phyloP scores from a whole-genome alignment of 1,284 basidiomycete species.

The Serendipita sp. region DNA sequence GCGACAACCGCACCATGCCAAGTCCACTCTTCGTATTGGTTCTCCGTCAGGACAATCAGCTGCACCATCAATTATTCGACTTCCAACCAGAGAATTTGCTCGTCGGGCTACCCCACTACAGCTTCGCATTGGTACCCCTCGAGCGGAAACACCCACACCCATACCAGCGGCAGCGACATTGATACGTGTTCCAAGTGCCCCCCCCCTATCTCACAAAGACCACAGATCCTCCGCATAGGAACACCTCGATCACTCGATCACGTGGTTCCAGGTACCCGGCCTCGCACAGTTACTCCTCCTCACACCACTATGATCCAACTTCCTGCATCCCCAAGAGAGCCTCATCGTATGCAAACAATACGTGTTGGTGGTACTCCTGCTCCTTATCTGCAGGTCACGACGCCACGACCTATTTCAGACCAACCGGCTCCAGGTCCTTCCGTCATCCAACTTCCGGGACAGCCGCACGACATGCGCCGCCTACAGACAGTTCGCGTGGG shows the following conservation, averaged over 20 bases:
- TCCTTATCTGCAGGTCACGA: not conserved
- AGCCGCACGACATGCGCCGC: not conserved
- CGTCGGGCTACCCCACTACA: not conserved
- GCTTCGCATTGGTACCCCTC: not conserved
- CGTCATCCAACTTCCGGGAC: constrained; percentile 2
- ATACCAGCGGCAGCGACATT: not conserved
- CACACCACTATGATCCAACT: not conserved
- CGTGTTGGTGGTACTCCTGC: not conserved
- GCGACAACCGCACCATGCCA: not conserved
- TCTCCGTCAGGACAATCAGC: not conserved
- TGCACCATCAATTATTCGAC: not conserved
- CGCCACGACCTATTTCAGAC: not conserved
- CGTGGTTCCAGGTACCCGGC: not conserved
- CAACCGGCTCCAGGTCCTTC: not conserved
- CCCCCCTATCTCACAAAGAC: not conserved
- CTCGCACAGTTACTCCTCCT: not conserved
- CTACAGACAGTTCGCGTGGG: not conserved
- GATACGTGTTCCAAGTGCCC: not conserved
- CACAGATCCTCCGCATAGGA: not conserved
- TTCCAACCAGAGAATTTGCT: not conserved
- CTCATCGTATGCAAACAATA: not conserved
- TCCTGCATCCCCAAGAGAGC: not conserved
- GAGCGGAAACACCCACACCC: not conserved
- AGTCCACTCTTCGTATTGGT: not conserved
- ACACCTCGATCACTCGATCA: not conserved